Conservation (phyloP, 768 basidiomycete genomes). For the Roridomyces roridus region DNA sequence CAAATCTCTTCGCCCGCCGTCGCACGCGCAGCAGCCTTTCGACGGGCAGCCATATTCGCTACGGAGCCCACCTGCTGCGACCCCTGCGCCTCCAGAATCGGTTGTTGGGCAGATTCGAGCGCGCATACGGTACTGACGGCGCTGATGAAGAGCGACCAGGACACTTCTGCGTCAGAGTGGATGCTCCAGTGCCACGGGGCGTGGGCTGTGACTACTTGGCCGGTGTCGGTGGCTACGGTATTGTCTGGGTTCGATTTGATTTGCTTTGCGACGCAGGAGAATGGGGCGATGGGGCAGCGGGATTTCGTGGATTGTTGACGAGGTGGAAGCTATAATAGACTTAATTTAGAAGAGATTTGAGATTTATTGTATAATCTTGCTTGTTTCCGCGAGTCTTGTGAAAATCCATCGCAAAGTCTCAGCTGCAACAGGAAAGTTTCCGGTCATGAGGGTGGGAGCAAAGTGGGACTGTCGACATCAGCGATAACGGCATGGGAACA, state of each 20-base stretch:
- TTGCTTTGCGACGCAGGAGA: background rate
- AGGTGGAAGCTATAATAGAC: too few relatives aligned
- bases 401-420: too few relatives aligned
- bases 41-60: background rate
- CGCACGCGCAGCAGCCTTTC: background rate
- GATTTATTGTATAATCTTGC: too few relatives aligned
- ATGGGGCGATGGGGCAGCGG: slow-evolving; percentile 5
- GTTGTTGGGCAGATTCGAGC: background rate
- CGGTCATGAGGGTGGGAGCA: too few relatives aligned
- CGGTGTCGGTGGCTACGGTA: slow-evolving; percentile 3
- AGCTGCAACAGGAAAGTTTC: too few relatives aligned
- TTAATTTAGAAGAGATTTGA: too few relatives aligned
- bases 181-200: slow-evolving; percentile 4
- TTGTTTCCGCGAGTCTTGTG: too few relatives aligned
- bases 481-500: too few relatives aligned
- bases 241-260: slow-evolving; percentile 10
- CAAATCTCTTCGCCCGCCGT: background rate
- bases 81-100: slow-evolving; percentile 10
- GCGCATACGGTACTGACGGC: background rate
- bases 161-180: background rate
- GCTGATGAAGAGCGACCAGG: background rate
- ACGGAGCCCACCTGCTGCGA: background rate
- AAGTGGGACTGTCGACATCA: too few relatives aligned
- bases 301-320: slow-evolving; percentile 4
- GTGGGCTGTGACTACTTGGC: slow-evolving; percentile 3